Evolutionary conservation across 2,329 filamentous ascomycete species (phyloP), one percentile per base, ranked within the genome.

Genomic region (Tolypocladium ovalisporum): DNA sequence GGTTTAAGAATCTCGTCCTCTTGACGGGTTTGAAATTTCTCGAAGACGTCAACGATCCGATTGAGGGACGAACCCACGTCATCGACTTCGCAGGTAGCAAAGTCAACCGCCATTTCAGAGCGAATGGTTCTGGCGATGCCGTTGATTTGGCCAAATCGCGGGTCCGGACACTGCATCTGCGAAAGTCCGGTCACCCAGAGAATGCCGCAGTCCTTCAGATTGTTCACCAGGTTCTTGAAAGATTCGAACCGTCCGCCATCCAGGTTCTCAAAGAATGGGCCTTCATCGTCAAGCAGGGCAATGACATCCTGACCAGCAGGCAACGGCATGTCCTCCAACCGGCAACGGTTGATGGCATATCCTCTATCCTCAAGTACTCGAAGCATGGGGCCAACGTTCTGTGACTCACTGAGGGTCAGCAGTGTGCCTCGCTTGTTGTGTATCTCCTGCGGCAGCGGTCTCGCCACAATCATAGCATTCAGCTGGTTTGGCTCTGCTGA

Each of bases 161-260:
- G 70, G 27, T 71, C 64, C 2, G 22, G 17, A 39, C 66, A 70
- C 1, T 56, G 36, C 0, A 67, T 54, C 32, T 71, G 68, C 12
- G 57, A 60, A 3, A 62, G 56, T 0, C 60, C 57, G 1, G 68
- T 72, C 1, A 70, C 52, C 70, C 70, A 73, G 2, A 72, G 57
- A 15, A 69, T 29, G 4, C 53, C 51, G 9, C 35, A 12, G 35
- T 29, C 19, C 19, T 24, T 29, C 27, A 32, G 22, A 10, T 10
- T 51, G 9, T 32, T 19, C 19, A 34, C 24, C 4, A 34, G 5
- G 1, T 17, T 10, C 29, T 34, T 32, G 29, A 51, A 51, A 10
- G 4, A 3, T n/a, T 22, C 27, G 4, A 51, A 34, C 4, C 29
- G 47, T 9, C 27, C 1, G 2, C 34, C 47, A 3, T 51, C 57